phyloP scores from a whole-genome alignment of 306 rosid genomes.

The Rosa lucieae region DNA sequence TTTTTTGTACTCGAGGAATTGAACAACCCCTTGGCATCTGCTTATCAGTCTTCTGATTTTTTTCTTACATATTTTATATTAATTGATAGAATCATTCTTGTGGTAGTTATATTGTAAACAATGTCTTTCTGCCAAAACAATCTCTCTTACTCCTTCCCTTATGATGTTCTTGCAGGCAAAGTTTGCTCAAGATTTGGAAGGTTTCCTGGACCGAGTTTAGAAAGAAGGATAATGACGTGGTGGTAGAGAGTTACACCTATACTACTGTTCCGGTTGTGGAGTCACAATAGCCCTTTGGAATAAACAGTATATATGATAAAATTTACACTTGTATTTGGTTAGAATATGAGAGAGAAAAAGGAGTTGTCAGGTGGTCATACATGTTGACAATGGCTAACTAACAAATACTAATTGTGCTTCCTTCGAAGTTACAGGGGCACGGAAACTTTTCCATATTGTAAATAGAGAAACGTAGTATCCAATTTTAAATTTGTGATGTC shows the following conservation, averaged over 20 bases:
- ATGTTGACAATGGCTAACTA: not conserved
- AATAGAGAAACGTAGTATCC: not conserved
- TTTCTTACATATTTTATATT: not conserved
- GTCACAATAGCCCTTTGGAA: not conserved
- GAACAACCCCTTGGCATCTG: not conserved
- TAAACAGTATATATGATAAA: not conserved
- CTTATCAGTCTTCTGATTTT: not conserved
- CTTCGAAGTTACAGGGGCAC: not conserved
- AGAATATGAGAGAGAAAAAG: not conserved
- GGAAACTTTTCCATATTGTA: not conserved
- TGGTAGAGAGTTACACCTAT: conserved; percentile 2
- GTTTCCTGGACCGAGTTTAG: conserved; percentile 46
- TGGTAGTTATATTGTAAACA: not conserved
- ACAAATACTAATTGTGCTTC: not conserved
- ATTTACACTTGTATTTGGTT: not conserved
- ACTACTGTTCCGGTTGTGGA: conserved; percentile 13
- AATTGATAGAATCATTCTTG: not conserved
- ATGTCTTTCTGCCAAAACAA: not conserved
- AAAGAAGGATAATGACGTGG: conserved; percentile 6
- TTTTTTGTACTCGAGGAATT: not conserved
- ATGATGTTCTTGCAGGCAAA: conserved; percentile 54
- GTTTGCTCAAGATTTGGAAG: conserved; percentile 57
- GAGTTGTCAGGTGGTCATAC: not conserved
- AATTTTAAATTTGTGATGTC: not conserved
- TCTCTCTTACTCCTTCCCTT: conserved; percentile 1